Evolutionary conservation across 2,329 filamentous ascomycete species (phyloP).

Genomic region (Monilinia fructigena): DNA sequence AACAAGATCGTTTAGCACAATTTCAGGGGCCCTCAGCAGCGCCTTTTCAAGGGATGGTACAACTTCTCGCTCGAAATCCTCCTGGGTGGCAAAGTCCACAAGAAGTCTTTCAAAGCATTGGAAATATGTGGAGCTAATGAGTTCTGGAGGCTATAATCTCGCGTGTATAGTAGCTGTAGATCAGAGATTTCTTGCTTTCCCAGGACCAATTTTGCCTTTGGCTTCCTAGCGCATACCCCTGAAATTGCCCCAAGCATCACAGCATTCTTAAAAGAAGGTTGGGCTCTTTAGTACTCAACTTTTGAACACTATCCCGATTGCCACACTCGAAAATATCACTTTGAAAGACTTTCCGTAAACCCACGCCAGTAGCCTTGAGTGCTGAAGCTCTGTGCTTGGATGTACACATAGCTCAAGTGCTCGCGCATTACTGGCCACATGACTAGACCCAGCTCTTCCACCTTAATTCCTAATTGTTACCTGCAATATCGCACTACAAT

Average conservation of each 20-base stretch:
- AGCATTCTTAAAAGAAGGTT: conserved; percentile 67
- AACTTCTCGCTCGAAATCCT: conserved; percentile 74
- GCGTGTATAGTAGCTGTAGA: conserved; percentile 79
- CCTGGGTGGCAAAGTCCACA: conserved; percentile 64
- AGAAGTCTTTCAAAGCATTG: conserved; percentile 77
- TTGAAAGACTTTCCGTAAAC: conserved; percentile 71
- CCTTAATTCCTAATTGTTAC: conserved; percentile 59
- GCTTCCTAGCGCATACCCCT: conserved; percentile 76
- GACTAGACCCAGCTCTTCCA: conserved; percentile 65
- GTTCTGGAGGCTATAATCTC: conserved; percentile 80
- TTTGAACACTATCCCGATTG: conserved; percentile 56
- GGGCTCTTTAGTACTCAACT: conserved; percentile 67
- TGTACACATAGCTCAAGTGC: conserved; percentile 72
- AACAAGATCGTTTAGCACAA: conserved; percentile 78
- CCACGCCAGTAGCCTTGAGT: conserved; percentile 76
- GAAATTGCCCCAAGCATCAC: conserved; percentile 81
- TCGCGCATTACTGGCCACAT: conserved; percentile 69
- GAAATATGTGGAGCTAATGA: conserved; percentile 70
- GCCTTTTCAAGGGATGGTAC: conserved; percentile 85
- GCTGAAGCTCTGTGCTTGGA: conserved; percentile 69
- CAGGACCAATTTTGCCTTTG: conserved; percentile 60
- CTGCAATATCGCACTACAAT: conserved; percentile 79
- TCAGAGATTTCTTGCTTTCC: conserved; percentile 65
- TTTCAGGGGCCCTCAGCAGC: conserved; percentile 83
- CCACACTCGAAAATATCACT: conserved; percentile 43